Conservation (phyloP, 345 rosid species). For the Sapria himalayana region DNA sequence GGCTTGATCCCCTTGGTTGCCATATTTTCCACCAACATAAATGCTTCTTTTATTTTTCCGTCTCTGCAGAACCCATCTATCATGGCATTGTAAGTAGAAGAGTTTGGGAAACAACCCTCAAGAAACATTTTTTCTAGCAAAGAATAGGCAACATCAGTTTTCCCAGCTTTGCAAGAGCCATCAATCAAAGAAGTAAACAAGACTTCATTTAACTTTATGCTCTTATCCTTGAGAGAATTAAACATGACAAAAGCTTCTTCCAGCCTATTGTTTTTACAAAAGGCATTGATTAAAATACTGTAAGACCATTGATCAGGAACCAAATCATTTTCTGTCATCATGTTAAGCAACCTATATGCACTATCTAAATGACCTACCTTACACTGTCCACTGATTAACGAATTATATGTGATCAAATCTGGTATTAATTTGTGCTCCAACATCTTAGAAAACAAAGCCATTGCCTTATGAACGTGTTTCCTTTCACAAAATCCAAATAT, state of each 20-base stretch:
- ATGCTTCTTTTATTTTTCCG: conserved; percentile 30
- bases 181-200: conserved; percentile 71
- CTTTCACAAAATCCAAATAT: conserved; percentile 42
- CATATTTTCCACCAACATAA: conserved; percentile 29
- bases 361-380: conserved; percentile 41
- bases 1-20: conserved; percentile 26
- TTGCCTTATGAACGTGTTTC: conserved; percentile 64
- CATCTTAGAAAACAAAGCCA: conserved; percentile 46
- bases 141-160: conserved; percentile 25
- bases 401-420: conserved; percentile 39
- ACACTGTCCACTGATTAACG: conserved; percentile 61
- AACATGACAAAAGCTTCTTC: conserved; percentile 48
- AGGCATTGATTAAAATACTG: conserved; percentile 35
- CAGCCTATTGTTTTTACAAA: conserved; percentile 47
- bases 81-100: conserved; percentile 51
- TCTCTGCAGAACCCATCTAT: conserved; percentile 52
- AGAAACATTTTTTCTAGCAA: conserved; percentile 39
- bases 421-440: conserved; percentile 31
- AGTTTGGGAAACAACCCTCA: conserved; percentile 39
- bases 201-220: conserved; percentile 48
- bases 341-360: conserved; percentile 48
- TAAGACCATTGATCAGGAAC: conserved; percentile 65
- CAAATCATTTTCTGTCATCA: conserved; percentile 37
- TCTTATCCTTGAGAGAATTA: conserved; percentile 50
- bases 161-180: conserved; percentile 58